These are phyloP conservation scores for Daldinia decipiens DNA, from an alignment of 495 filamentous ascomycete species.

Conservation along the genomic window DNA sequence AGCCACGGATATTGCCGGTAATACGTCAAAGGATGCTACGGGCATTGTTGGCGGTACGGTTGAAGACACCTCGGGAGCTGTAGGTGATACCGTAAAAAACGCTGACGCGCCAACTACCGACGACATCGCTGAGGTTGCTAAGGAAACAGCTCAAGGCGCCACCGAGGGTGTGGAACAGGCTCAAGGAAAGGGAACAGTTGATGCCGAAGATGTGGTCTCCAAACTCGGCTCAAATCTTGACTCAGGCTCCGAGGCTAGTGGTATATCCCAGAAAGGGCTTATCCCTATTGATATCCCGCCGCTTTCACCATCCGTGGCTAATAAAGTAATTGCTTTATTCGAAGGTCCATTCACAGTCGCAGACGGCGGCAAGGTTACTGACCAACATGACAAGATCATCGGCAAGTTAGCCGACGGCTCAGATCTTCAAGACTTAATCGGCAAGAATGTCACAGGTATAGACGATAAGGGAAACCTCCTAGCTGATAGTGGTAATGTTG, in stretches of 20 bases:
- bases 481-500: slow-evolving; percentile 79
- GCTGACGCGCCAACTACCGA: slow-evolving; percentile 14
- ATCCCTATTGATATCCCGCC: slow-evolving; percentile 41
- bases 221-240: slow-evolving; percentile 47
- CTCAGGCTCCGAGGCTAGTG: slow-evolving; percentile 57
- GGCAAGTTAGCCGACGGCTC: slow-evolving; percentile 75
- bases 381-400: slow-evolving; percentile 76
- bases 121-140: slow-evolving; percentile 11
- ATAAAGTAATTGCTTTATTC: slow-evolving; percentile 45
- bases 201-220: slow-evolving; percentile 54
- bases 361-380: slow-evolving; percentile 73
- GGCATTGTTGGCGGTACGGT: slow-evolving; percentile 27
- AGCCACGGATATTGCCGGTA: slow-evolving; percentile 16
- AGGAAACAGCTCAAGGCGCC: slow-evolving; percentile 20
- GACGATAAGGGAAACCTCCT: slow-evolving; percentile 86
- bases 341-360: slow-evolving; percentile 59
- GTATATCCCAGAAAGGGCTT: slow-evolving; percentile 53
- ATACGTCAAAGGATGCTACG: slow-evolving; percentile 23
- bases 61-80: slow-evolving; percentile 48
- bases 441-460: slow-evolving; percentile 77
- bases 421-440: slow-evolving; percentile 74
- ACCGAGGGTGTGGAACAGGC: slow-evolving; percentile 43
- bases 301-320: slow-evolving; percentile 41
- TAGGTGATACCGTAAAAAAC: slow-evolving; percentile 46
- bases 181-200: slow-evolving; percentile 51